phyloP scores from a whole-genome alignment of 116 monocot genomes.

The Dioscorea cayenensis region DNA sequence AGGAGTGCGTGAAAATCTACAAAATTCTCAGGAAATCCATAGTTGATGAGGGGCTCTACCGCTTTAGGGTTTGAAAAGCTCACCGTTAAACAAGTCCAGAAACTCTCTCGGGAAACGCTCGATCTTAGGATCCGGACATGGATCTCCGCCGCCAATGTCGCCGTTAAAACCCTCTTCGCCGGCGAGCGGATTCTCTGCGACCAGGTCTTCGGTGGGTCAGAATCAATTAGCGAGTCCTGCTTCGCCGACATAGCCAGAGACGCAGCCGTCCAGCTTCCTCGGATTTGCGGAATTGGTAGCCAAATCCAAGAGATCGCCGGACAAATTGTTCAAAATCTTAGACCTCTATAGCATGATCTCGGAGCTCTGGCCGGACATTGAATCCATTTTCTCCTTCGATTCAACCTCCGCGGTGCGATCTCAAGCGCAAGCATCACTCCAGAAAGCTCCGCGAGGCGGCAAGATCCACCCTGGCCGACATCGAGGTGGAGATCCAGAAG shows the following conservation, averaged over 20 bases:
- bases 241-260: constrained; percentile 44
- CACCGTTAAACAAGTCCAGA: constrained; percentile 26
- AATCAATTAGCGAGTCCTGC: constrained; percentile 35
- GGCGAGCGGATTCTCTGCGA: constrained; percentile 51
- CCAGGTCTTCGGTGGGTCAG: constrained; percentile 39
- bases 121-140: constrained; percentile 46
- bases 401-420: constrained; percentile 18
- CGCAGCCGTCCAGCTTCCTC: constrained; percentile 34
- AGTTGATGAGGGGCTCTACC: constrained; percentile 45
- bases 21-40: constrained; percentile 38
- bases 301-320: constrained; percentile 34
- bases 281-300: constrained; percentile 36
- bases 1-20: constrained; percentile 61
- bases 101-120: constrained; percentile 42
- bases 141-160: constrained; percentile 28
- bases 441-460: constrained; percentile 37
- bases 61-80: constrained; percentile 41
- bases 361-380: constrained; percentile 34
- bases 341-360: constrained; percentile 41
- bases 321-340: constrained; percentile 53
- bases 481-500: constrained; percentile 50
- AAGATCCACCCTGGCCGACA: constrained; percentile 32
- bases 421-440: constrained; percentile 22
- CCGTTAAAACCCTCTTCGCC: constrained; percentile 38
- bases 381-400: constrained; percentile 35